Percentiles rank a stretch among this genome's conserved stretches.
Conservation (phyloP, 78 protist genomes). For the Anaeramoeba flamelloides region DNA sequence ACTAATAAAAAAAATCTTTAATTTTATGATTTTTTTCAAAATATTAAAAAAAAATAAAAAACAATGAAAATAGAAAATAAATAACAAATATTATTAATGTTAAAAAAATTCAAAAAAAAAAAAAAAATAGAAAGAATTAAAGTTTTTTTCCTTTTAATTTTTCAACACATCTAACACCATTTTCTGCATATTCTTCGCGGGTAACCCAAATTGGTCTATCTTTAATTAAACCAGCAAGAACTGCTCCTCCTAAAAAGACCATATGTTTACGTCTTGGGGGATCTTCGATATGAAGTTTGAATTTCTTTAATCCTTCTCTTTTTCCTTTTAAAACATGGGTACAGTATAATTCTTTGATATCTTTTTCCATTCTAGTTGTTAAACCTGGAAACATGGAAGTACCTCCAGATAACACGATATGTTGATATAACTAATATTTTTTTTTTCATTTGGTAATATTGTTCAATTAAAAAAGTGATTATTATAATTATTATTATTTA, state of each 20-base stretch:
- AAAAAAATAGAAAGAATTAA: too few relatives aligned
- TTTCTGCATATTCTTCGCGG: constrained; percentile 63
- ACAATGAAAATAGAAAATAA: too few relatives aligned
- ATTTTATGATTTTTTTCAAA: too few relatives aligned
- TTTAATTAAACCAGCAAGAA: constrained; percentile 86
- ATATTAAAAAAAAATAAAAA: too few relatives aligned
- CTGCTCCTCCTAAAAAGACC: constrained; percentile 96
- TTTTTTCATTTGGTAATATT: not conserved
- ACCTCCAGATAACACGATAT: constrained; percentile 83
- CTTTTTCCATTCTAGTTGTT: constrained; percentile 76
- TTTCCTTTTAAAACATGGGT: constrained; percentile 60
- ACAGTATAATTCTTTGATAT: constrained; percentile 68
- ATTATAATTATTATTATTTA: too few relatives aligned
- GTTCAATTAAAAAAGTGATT: too few relatives aligned
- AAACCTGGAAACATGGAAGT: constrained; percentile 60
- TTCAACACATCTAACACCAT: too few relatives aligned
- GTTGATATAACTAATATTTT: constrained; percentile 65
- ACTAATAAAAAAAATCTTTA: too few relatives aligned
- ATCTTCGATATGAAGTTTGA: constrained; percentile 82
- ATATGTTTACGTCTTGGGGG: constrained; percentile 96
- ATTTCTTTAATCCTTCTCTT: constrained; percentile 28
- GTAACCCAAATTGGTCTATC: constrained; percentile 69
- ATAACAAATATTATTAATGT: too few relatives aligned
- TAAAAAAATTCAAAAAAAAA: too few relatives aligned
- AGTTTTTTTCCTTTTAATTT: too few relatives aligned